Conservation (phyloP, 345 rosid species). For the Salix exigua region DNA sequence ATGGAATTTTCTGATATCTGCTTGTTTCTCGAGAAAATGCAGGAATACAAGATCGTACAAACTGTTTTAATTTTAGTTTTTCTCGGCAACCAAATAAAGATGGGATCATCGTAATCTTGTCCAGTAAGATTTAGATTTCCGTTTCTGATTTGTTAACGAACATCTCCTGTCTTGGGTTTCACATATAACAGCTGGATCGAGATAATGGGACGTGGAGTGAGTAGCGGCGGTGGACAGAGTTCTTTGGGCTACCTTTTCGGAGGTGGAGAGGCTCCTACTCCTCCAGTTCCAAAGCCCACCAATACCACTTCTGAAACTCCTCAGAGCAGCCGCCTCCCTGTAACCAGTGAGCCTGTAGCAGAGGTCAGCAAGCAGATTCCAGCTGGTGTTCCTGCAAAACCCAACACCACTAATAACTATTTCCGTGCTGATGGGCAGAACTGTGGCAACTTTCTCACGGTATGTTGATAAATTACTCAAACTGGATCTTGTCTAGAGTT, state of each 20-base stretch:
- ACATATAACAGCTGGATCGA: not conserved
- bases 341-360: slow-evolving; percentile 17
- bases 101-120: not conserved
- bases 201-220: slow-evolving; percentile 78
- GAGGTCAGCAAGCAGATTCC: slow-evolving; percentile 47
- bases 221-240: slow-evolving; percentile 87
- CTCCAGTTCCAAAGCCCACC: slow-evolving; percentile 1
- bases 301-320: slow-evolving; percentile 26
- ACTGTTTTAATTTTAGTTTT: not conserved
- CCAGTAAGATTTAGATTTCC: not conserved
- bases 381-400: slow-evolving; percentile 48
- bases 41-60: not conserved
- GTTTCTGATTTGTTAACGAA: not conserved
- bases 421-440: slow-evolving; percentile 72
- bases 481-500: too few relatives aligned
- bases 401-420: slow-evolving; percentile 57
- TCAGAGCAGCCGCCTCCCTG: slow-evolving; percentile 23
- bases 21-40: slow-evolving; percentile 4
- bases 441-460: slow-evolving; percentile 72
- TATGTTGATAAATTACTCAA: slow-evolving; percentile 5
- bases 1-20: not conserved
- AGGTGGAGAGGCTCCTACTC: slow-evolving; percentile 57
- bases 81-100: not conserved
- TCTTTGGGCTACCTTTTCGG: slow-evolving; percentile 82
- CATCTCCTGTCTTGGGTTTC: too few relatives aligned